Conservation (phyloP, 805 yeast genomes). For the Millerozyma miso region DNA sequence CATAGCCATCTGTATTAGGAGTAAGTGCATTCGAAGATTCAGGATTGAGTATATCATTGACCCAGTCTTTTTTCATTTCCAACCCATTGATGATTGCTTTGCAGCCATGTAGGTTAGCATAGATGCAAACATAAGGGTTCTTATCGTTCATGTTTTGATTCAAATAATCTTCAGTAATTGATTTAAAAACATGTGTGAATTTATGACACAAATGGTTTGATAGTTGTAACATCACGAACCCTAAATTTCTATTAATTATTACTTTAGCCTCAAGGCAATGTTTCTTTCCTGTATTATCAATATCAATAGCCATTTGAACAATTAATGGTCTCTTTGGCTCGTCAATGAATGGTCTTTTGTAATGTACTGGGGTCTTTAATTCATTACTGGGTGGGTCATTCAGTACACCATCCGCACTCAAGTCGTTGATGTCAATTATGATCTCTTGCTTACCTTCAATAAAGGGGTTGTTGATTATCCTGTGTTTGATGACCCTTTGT, state of each 20-base stretch:
- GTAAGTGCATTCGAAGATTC: not conserved
- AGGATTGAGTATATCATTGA: slow-evolving; percentile 18
- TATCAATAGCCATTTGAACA: slow-evolving; percentile 25
- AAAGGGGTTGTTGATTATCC: slow-evolving; percentile 50
- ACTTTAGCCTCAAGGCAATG: slow-evolving; percentile 27
- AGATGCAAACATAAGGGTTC: slow-evolving; percentile 14
- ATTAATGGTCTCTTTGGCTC: slow-evolving; percentile 31
- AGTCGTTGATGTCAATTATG: slow-evolving; percentile 43
- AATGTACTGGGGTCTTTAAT: slow-evolving; percentile 15
- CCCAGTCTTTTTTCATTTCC: slow-evolving; percentile 33
- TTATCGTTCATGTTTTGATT: slow-evolving; percentile 12
- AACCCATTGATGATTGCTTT: slow-evolving; percentile 30
- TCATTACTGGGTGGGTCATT: slow-evolving; percentile 15
- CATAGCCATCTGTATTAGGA: not conserved
- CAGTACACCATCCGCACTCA: slow-evolving; percentile 35
- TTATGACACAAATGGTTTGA: slow-evolving; percentile 19
- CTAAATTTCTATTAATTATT: slow-evolving; percentile 23
- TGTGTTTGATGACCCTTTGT: slow-evolving; percentile 58
- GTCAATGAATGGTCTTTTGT: slow-evolving; percentile 29
- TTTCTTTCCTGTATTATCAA: slow-evolving; percentile 3
- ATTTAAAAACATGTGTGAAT: slow-evolving; percentile 22
- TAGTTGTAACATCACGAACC: slow-evolving; percentile 22
- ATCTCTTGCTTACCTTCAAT: slow-evolving; percentile 50
- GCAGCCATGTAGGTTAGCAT: slow-evolving; percentile 25
- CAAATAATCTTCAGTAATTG: slow-evolving; percentile 12